These are phyloP conservation scores for Globisporangium sylvaticum DNA, from an alignment of 352 stramenopile species.

Conservation along the genomic window DNA sequence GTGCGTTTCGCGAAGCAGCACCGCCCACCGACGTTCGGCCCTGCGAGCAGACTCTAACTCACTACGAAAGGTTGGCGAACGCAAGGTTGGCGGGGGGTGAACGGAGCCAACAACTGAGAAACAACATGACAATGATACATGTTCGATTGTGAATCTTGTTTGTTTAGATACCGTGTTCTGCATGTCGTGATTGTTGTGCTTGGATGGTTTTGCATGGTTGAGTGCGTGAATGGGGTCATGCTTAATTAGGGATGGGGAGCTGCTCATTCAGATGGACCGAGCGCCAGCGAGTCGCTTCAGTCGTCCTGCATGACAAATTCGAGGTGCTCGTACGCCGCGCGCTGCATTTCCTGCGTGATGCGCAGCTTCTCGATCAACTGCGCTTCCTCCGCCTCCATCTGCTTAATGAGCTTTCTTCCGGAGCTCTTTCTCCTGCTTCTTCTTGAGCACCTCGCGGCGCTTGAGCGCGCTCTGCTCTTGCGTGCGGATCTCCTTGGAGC, in stretches of 20 bases:
- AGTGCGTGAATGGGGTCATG: background rate
- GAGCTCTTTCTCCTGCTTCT: constrained; percentile 51
- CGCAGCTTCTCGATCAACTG: constrained; percentile 59
- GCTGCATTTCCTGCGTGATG: constrained; percentile 62
- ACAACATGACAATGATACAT: too few species aligned
- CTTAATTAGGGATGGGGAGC: background rate
- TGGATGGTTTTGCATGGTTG: too few species aligned
- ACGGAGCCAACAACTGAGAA: too few species aligned
- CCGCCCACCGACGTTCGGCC: background rate
- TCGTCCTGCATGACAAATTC: constrained; percentile 59
- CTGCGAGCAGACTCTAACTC: constrained; percentile 11
- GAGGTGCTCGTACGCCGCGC: constrained; percentile 57
- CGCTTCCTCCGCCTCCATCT: constrained; percentile 62
- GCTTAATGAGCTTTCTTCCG: constrained; percentile 45
- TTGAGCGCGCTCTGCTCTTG: constrained; percentile 42
- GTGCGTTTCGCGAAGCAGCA: constrained; percentile 28
- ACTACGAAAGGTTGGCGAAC: too few species aligned
- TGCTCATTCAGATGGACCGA: background rate
- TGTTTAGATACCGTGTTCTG: too few species aligned
- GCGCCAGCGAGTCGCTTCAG: background rate
- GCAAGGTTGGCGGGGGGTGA: too few species aligned
- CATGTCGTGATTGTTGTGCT: too few species aligned
- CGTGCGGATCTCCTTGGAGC: constrained; percentile 48
- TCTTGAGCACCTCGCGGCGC: constrained; percentile 38
- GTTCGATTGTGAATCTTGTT: too few species aligned